Evolutionary conservation across 768 basidiomycete genomes (phyloP).

Genomic region (Suillus subluteus): DNA sequence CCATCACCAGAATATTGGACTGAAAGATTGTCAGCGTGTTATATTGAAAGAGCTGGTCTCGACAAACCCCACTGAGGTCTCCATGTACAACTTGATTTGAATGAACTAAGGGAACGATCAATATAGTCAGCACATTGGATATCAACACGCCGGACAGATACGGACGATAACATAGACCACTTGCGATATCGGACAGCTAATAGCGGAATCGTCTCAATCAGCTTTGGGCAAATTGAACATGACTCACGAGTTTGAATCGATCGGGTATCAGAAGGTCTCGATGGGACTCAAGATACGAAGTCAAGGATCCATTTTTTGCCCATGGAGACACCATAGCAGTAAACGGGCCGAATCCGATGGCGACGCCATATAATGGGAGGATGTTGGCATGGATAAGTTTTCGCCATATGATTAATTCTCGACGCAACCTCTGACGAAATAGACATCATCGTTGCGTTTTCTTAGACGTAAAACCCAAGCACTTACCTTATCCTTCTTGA

Average conservation of each 20-base stretch:
- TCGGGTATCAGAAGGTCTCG: conserved; percentile 12
- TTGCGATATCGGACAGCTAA: conserved; percentile 5
- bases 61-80: conserved; percentile 13
- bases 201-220: not conserved
- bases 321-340: conserved; percentile 29
- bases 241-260: conserved; percentile 24
- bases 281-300: conserved; percentile 17
- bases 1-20: conserved; percentile 49
- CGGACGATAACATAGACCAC: conserved; percentile 2
- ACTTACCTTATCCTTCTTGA: conserved; percentile 10
- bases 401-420: conserved; percentile 28
- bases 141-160: not conserved
- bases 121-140: not conserved
- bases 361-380: conserved; percentile 22
- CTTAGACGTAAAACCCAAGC: not conserved
- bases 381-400: conserved; percentile 25
- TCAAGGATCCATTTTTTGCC: conserved; percentile 24
- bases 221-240: not conserved
- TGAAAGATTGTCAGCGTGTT: conserved; percentile 19
- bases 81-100: conserved; percentile 11
- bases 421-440: conserved; percentile 19
- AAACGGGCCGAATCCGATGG: conserved; percentile 26
- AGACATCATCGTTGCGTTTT: not conserved
- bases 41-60: not conserved
- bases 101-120: not conserved